Base-by-base conservation (phyloP, 805 yeast species). In the Candida maris region DNA sequence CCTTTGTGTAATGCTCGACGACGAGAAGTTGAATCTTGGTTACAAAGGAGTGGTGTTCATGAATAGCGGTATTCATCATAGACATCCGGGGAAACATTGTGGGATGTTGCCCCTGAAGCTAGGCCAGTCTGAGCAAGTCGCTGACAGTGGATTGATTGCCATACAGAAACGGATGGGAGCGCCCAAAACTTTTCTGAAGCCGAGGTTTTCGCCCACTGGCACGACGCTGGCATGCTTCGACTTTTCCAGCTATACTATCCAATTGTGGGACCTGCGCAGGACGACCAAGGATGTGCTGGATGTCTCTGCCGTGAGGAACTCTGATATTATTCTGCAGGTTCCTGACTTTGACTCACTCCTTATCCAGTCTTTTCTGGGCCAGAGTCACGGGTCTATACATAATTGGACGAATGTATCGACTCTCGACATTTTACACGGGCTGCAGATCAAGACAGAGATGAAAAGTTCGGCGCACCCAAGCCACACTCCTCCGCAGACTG, bases 301-400 rank as follows among this genome's bases (percentile, higher is more conserved):
- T 16, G 35, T 47, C 7, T 37, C 37, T n/a, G 36, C 44, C 5
- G 18, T 53, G 15, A 45, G 42, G 15, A 41, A 47, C 32, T 37
- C 45, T 9, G 37, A 32, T 10, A 44, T 57, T 12, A 54, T 56
- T 6, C 35, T 57, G n/a, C 53, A 56, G 31, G 47, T 52, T 1
- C 54, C 58, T 2, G 48, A 54, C 30, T 56, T 56, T 17, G 44
- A 48, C 15, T 41, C 51, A 16, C 32, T 56, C 5, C 40, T 56
- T 20, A 30, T 57, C 6, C 60, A 59, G 32, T 32, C 46, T 6
- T 42, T 42, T 21, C 49, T 60, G 53, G 44, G 37, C 34, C 20
- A 34, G 10, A n/a, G 20, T 14, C 28, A 16, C 9, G 32, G 17
- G n/a, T 22, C 33, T 9, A 16, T 23, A 13, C 32, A 32, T 9